Base-by-base conservation (phyloP, 345 rosid species). In the Arabidopsis suecica region DNA sequence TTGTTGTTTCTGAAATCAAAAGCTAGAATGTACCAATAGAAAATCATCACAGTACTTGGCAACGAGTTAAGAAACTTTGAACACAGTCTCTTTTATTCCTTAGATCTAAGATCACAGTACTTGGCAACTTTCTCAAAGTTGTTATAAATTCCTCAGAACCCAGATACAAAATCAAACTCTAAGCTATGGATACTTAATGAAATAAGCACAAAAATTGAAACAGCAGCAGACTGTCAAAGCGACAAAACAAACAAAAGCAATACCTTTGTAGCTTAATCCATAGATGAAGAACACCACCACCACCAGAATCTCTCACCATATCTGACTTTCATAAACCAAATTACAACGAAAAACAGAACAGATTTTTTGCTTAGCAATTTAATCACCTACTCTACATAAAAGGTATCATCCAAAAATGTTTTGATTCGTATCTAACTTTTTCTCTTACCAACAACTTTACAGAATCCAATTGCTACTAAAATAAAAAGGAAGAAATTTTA, bases 221-320 rank as follows among this genome's bases (percentile, higher is more conserved):
- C 63, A 37, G 9, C 42, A 68, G 2, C 9, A 65, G 54, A 9
- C 41, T 32, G 53, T 11, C 18, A 51, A 20, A 33, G 33, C 33
- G 28, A 42, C 20, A 75, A 25, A 37, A n/a, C 25, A 18, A 34
- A 68, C 53, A 65, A 45, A n/a, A 56, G 16, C 47, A 60, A 34
- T n/a, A 83, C 88, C 86, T 83, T 63, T 77, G 28, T 42, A 20
- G 53, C 67, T 62, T 33, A 74, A 9, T 80, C 83, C 78, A 81
- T 49, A 18, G 71, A 64, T 44, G 65, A 81, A 68, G 56, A 70
- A 37, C 45, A 66, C 71, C 56, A 58, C 75, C 76, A 73, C 74
- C 54, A 42, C 71, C 78, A 66, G 71, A 76, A 47, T 63, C 71
- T 47, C 81, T 61, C 42, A 66, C 13, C 65, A 59, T 57, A 66